Conservation (phyloP, 257 asterid genomes). For the Osmanthus fragrans region DNA sequence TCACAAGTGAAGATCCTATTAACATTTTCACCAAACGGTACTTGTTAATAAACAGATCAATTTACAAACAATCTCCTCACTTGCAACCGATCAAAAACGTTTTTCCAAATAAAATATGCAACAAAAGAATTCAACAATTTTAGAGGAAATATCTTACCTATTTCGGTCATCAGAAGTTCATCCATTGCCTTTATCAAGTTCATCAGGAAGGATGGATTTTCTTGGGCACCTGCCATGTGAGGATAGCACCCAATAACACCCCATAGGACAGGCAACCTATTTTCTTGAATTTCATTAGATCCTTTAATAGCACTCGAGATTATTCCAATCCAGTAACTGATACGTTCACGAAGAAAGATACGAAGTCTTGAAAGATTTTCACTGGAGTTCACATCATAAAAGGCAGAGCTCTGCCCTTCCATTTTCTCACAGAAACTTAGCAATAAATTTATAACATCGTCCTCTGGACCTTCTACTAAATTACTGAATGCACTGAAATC, state of each 20-base stretch:
- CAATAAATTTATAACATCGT: conserved; percentile 62
- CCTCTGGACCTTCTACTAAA: conserved; percentile 54
- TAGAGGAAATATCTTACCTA: conserved; percentile 49
- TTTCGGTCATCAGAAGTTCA: conserved; percentile 52
- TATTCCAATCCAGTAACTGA: conserved; percentile 47
- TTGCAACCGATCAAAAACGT: not conserved
- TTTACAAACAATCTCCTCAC: not conserved
- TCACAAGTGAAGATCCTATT: not conserved
- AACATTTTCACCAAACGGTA: not conserved
- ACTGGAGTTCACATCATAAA: conserved; percentile 42
- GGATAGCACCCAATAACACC: conserved; percentile 75
- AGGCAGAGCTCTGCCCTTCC: conserved; percentile 43
- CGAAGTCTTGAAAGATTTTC: conserved; percentile 44
- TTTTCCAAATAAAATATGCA: not conserved
- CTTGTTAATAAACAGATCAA: not conserved
- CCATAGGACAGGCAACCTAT: conserved; percentile 70
- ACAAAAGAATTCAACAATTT: conserved; percentile 14
- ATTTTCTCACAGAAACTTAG: conserved; percentile 62
- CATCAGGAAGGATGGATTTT: conserved; percentile 48
- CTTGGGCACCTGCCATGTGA: conserved; percentile 44
- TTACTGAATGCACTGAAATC: conserved; percentile 75
- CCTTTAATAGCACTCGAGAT: conserved; percentile 41
- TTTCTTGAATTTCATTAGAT: conserved; percentile 41
- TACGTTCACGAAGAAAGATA: conserved; percentile 43
- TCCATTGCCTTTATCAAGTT: conserved; percentile 69